Percentiles rank a stretch among this genome's conserved stretches.
These are phyloP conservation scores for Sherardia arvensis DNA, from an alignment of 257 asterid species.

Conservation along the genomic window DNA sequence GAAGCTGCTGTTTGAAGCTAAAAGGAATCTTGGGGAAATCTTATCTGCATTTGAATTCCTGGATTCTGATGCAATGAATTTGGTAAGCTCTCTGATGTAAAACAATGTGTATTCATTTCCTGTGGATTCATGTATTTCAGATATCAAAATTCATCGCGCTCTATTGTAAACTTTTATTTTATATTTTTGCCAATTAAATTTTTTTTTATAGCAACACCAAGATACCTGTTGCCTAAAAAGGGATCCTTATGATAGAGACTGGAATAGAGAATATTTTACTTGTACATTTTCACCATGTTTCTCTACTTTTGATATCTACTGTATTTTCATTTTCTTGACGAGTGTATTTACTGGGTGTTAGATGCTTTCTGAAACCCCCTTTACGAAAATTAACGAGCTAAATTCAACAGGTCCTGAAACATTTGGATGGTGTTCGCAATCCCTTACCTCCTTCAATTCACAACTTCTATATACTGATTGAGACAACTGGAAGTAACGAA, in stretches of 20 bases:
- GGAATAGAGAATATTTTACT: background rate
- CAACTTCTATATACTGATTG: slow-evolving; percentile 82
- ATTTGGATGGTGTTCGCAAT: slow-evolving; percentile 88
- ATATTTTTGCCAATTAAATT: no score
- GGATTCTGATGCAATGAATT: slow-evolving; percentile 75
- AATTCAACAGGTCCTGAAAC: slow-evolving; percentile 68
- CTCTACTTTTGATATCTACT: background rate
- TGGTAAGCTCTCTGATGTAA: slow-evolving; percentile 41
- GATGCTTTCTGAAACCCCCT: slow-evolving; percentile 11
- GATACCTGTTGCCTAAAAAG: background rate
- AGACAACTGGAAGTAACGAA: slow-evolving; percentile 92
- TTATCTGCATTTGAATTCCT: slow-evolving; percentile 94
- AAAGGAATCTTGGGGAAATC: slow-evolving; percentile 88
- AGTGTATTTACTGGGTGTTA: background rate
- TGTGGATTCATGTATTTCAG: background rate
- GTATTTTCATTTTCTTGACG: background rate
- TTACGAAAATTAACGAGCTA: slow-evolving; percentile 9
- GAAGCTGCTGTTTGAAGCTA: slow-evolving; percentile 80
- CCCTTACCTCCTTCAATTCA: slow-evolving; percentile 81
- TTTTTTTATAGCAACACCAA: background rate
- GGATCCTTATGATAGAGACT: background rate
- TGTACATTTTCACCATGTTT: background rate
- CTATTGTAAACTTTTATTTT: background rate
- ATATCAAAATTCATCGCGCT: background rate
- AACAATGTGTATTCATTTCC: background rate